Base-by-base conservation (phyloP, 1,284 basidiomycete genomes). In the Pyrrhoderma lamaoense region DNA sequence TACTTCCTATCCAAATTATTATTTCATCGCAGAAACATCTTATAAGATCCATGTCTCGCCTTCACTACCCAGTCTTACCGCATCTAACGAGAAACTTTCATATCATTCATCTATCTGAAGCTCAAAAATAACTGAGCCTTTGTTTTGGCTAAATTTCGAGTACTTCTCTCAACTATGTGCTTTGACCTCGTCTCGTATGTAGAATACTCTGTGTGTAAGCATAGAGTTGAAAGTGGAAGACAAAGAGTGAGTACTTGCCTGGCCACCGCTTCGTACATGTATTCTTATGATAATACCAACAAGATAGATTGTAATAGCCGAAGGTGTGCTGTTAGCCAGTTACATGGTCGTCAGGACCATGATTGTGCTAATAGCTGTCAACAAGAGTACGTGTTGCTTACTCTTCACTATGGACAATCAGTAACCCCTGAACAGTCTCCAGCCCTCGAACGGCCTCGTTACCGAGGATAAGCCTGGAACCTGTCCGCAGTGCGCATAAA, bases 271-370 rank as follows among this genome's bases (percentile, higher is more conserved):
- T 23, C 35, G 23, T 4, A 0, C 14, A n/a, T 18, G 11, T 19
- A 11, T 8, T 35, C 21, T 14, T 25, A 38, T 40, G 3, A 14
- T 37, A 18, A 16, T 21, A n/a, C 39, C 44, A 22, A 25, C 37
- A 37, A 79, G 77, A 62, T 78, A 11, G 75, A 77, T 56, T 79
- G 76, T 57, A 68, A 70, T 51, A 53, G 52, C 2, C 50, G 56
- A 40, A 54, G 58, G 9, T 78, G 76, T 48, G 61, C 57, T 13
- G 56, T 68, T 49, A 77, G 76, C 51, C 19, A 49, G 13, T 57
- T 47, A 27, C 77, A 79, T 55, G 60, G 54, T 3, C 57, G 42
- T 1, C 46, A 50, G 13, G 9, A 42, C 2, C 76, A 76, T 49
- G 56, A 68, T 46, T 78, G 77, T 54, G 43, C 8, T 14, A 54